Evolutionary conservation across 805 yeast species (phyloP).

Genomic region (Barnettozyma sucrosica): DNA sequence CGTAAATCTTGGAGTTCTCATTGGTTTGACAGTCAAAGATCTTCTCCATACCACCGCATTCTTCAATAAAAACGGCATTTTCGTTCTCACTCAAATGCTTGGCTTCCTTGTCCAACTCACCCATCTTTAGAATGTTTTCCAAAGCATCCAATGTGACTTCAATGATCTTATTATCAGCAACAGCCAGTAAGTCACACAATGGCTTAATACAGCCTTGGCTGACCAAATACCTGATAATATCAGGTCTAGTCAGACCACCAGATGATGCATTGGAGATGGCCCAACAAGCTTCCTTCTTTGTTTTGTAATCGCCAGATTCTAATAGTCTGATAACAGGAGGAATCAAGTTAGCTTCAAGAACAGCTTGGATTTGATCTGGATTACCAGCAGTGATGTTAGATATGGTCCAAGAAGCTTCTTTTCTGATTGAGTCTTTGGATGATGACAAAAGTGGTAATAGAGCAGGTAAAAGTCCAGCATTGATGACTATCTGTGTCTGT

Average conservation of each 20-base stretch:
- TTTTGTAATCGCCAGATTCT: slow-evolving; percentile 85
- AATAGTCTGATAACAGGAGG: slow-evolving; percentile 84
- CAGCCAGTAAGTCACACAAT: slow-evolving; percentile 81
- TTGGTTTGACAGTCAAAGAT: slow-evolving; percentile 89
- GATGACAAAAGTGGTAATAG: slow-evolving; percentile 73
- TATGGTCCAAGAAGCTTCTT: slow-evolving; percentile 98
- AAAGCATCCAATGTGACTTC: slow-evolving; percentile 94
- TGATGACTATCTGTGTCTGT: slow-evolving; percentile 93
- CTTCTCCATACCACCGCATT: slow-evolving; percentile 97
- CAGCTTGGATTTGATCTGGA: slow-evolving; percentile 92
- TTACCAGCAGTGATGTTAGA: slow-evolving; percentile 98
- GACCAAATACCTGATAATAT: slow-evolving; percentile 88
- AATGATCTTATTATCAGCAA: slow-evolving; percentile 86
- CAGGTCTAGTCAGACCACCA: slow-evolving; percentile 89
- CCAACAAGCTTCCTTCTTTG: slow-evolving; percentile 99
- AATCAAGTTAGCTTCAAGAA: slow-evolving; percentile 87
- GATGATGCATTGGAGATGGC: slow-evolving; percentile 97
- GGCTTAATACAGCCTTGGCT: slow-evolving; percentile 97
- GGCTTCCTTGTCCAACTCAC: slow-evolving; percentile 85
- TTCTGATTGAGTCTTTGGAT: slow-evolving; percentile 85
- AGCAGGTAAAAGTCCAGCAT: slow-evolving; percentile 86
- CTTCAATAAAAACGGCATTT: slow-evolving; percentile 89
- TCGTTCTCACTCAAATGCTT: slow-evolving; percentile 67
- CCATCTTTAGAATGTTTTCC: slow-evolving; percentile 89
- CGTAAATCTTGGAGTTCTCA: slow-evolving; percentile 86